These are phyloP conservation scores for Serendipita sp. DNA, from an alignment of 768 basidiomycete species.

Conservation along the genomic window DNA sequence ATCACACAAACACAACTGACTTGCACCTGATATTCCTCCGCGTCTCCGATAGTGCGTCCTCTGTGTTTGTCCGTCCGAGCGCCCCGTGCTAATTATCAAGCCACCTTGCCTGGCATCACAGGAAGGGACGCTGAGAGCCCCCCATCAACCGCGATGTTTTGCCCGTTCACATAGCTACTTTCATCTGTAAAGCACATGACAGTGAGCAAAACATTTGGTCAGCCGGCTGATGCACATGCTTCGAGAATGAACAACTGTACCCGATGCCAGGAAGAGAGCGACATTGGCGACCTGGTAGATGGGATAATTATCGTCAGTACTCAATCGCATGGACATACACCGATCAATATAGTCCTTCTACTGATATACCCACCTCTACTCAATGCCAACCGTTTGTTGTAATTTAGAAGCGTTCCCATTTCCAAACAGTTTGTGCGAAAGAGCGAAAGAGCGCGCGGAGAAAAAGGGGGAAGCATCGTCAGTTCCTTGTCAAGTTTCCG, in stretches of 20 bases:
- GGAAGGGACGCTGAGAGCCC: slow-evolving; percentile 68
- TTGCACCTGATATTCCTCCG: neutral
- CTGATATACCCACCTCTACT: no score
- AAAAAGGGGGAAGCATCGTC: neutral
- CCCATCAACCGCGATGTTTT: slow-evolving; percentile 74
- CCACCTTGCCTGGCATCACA: slow-evolving; percentile 47
- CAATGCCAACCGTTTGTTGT: no score
- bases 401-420: no score
- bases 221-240: neutral
- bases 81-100: slow-evolving; percentile 8
- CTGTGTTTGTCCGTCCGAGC: neutral
- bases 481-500: neutral
- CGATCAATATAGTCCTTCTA: no score
- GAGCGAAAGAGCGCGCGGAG: neutral
- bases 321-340: no score
- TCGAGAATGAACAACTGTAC: slow-evolving; percentile 24
- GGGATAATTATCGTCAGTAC: no score
- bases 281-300: slow-evolving; percentile 56
- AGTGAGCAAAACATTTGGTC: slow-evolving; percentile 8
- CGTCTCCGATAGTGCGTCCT: slow-evolving; percentile 6
- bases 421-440: no score
- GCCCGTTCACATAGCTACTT: slow-evolving; percentile 84
- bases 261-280: slow-evolving; percentile 75
- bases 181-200: slow-evolving; percentile 36
- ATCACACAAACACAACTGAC: neutral